These are phyloP conservation scores for Xanthoparmelia taractica DNA, from an alignment of 495 filamentous ascomycete genomes.

Conservation along the genomic window DNA sequence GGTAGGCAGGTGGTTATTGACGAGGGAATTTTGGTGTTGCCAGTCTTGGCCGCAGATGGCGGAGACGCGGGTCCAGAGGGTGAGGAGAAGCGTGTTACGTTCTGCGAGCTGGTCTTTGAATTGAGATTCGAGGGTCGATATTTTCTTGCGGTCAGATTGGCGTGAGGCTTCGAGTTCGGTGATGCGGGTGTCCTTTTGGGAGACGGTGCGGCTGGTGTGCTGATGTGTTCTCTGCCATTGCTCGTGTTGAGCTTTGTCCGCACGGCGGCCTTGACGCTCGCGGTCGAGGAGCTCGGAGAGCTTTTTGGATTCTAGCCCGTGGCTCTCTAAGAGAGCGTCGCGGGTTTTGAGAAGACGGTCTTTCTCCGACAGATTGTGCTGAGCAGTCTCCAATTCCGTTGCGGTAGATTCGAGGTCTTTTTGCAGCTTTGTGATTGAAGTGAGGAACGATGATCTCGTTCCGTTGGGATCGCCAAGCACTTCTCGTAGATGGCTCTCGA, in stretches of 20 bases:
- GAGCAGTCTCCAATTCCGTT: constrained; percentile 69
- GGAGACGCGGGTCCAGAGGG: constrained; percentile 80
- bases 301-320: constrained; percentile 77
- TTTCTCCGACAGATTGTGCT: constrained; percentile 71
- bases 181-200: constrained; percentile 73
- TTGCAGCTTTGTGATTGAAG: constrained; percentile 80
- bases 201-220: constrained; percentile 70
- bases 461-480: constrained; percentile 78
- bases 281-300: constrained; percentile 84
- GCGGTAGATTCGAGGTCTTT: constrained; percentile 76
- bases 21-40: constrained; percentile 80
- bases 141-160: constrained; percentile 63
- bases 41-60: constrained; percentile 85
- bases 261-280: constrained; percentile 73
- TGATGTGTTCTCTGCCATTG: constrained; percentile 79
- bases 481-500: constrained; percentile 80
- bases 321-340: constrained; percentile 82
- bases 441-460: constrained; percentile 76
- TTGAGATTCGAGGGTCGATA: constrained; percentile 63
- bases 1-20: constrained; percentile 76
- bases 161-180: constrained; percentile 72
- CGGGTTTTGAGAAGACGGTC: constrained; percentile 83
- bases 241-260: constrained; percentile 80
- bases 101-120: constrained; percentile 82
- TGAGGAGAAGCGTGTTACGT: constrained; percentile 77